phyloP scores from a whole-genome alignment of 805 yeast genomes.

The Candida insectalens region DNA sequence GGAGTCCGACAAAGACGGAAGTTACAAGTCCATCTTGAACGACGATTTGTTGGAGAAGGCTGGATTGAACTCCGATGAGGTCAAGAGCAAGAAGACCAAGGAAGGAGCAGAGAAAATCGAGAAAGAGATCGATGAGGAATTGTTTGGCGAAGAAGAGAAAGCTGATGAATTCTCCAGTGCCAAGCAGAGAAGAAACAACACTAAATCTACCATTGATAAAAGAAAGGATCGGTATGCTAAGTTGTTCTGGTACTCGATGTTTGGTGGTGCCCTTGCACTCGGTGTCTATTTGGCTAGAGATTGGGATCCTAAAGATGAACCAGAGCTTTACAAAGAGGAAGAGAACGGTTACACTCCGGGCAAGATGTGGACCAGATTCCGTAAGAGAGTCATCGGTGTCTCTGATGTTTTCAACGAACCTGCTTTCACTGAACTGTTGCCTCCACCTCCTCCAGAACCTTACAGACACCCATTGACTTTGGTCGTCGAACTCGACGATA shows the following conservation, averaged over 20 bases:
- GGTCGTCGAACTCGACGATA: constrained; percentile 82
- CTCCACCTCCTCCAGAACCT: constrained; percentile 85
- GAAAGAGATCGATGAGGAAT: background rate
- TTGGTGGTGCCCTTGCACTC: constrained; percentile 45
- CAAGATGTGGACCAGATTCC: constrained; percentile 59
- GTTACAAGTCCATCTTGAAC: constrained; percentile 48
- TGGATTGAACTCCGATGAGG: constrained; percentile 55
- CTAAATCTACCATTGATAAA: constrained; percentile 59
- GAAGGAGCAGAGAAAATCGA: constrained; percentile 3
- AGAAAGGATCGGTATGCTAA: constrained; percentile 79
- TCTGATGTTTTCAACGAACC: constrained; percentile 88
- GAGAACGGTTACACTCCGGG: constrained; percentile 64
- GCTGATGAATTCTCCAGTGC: constrained; percentile 24
- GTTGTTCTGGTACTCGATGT: constrained; percentile 51
- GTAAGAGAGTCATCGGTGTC: constrained; percentile 61
- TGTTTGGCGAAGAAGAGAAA: constrained; percentile 4
- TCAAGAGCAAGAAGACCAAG: constrained; percentile 7
- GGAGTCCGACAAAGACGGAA: constrained; percentile 7
- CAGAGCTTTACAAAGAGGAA: constrained; percentile 27
- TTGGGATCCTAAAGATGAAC: constrained; percentile 74
- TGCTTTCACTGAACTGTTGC: constrained; percentile 83
- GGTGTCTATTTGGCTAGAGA: constrained; percentile 66
- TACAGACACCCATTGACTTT: constrained; percentile 88
- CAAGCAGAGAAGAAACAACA: constrained; percentile 41
- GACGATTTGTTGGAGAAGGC: constrained; percentile 80